Base-by-base conservation (phyloP, 2,329 filamentous ascomycete species). In the Botrytis sinoallii region DNA sequence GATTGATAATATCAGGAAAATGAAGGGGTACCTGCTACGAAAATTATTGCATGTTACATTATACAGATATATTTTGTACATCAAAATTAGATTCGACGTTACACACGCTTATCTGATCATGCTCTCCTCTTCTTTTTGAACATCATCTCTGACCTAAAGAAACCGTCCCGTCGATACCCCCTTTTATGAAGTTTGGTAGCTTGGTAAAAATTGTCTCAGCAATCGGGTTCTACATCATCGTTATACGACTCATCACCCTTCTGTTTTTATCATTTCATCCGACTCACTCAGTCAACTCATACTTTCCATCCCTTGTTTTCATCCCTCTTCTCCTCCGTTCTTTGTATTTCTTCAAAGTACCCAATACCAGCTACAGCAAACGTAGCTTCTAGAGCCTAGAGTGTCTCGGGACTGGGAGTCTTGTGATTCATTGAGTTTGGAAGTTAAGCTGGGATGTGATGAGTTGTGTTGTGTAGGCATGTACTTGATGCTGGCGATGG, bases 391-490 rank as follows among this genome's bases (percentile, higher is more conserved):
- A 52, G 5, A n/a, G 25, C 12, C 10, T 20, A n/a, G 4, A n/a
- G 25, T 16, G 25, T 25, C 48, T n/a, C 48, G 3, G 25, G 22
- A n/a, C 12, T 55, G 25, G 4, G 25, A n/a, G 4, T 16, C 12
- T 1, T 7, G 16, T 3, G 1, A n/a, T 3, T n/a, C 12, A 7
- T n/a, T 1, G 7, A 7, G 1, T n/a, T n/a, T 1, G n/a, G 16
- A 25, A 16, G 25, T n/a, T 3, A 9, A 57, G n/a, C 7, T 8
- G 52, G 29, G n/a, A 16, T 57, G 9, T 29, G 3, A n/a, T 16
- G 2, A n/a, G 48, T 3, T 55, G 25, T 55, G 48, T 16, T 12
- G 48, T 55, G 16, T n/a, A 6, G 18, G 14, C 2, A 29, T 57
- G 7, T 3, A 57, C n/a, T 29, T 57, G 6, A 3, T 57, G n/a